Evolutionary conservation across 768 basidiomycete species (phyloP).

Genomic region (Termitomyces sp.): DNA sequence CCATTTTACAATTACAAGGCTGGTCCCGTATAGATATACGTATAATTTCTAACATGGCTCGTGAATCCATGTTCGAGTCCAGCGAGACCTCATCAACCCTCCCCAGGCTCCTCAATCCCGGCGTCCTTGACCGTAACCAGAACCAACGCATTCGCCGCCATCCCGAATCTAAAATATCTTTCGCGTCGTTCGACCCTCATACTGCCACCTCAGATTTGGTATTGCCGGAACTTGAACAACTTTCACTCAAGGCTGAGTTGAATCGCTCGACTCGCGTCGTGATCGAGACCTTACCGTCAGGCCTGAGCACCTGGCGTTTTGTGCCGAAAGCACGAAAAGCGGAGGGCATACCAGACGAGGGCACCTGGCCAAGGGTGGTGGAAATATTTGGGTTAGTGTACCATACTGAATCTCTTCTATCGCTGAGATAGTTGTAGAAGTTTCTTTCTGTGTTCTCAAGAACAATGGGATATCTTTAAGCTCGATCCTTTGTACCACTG

Average conservation of each 20-base stretch:
- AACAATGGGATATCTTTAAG: constrained; percentile 86
- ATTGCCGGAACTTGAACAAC: constrained; percentile 30
- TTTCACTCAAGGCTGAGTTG: constrained; percentile 39
- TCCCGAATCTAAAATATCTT: constrained; percentile 54
- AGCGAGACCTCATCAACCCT: constrained; percentile 18
- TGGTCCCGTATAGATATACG: background rate
- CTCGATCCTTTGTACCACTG: constrained; percentile 74
- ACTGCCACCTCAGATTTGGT: constrained; percentile 43
- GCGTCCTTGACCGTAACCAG: constrained; percentile 61
- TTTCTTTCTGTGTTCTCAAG: constrained; percentile 42
- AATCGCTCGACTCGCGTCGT: constrained; percentile 67
- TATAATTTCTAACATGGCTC: background rate
- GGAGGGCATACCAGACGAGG: constrained; percentile 58
- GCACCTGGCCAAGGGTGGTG: constrained; percentile 62
- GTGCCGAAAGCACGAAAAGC: constrained; percentile 64
- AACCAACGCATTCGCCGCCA: constrained; percentile 53
- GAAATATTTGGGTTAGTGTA: constrained; percentile 57
- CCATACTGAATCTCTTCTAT: constrained; percentile 6
- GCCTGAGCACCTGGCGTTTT: constrained; percentile 64
- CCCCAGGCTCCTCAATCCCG: constrained; percentile 35
- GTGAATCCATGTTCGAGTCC: constrained; percentile 2
- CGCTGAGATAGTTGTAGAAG: constrained; percentile 37
- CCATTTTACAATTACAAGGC: constrained; percentile 15
- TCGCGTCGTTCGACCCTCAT: constrained; percentile 70
- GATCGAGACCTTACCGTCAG: constrained; percentile 56